A percentile compares a stretch with the other conserved stretches of the same genome.
phyloP scores from a whole-genome alignment of 2,329 filamentous ascomycete genomes.

The Fusarium sp. region DNA sequence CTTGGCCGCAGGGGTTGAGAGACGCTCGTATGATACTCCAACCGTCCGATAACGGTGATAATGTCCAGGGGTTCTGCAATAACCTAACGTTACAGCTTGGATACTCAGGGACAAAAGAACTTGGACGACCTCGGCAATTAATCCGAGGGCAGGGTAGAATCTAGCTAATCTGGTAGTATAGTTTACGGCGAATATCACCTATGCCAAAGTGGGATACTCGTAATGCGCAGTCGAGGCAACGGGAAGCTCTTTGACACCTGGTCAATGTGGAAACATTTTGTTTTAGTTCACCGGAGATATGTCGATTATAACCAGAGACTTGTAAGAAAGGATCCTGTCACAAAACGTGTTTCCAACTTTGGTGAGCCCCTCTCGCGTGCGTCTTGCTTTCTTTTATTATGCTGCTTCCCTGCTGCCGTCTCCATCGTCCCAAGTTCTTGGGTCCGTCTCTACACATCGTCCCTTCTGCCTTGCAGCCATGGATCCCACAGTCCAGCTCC shows the following conservation, averaged over 20 bases:
- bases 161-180: not conserved
- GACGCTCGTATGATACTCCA: not conserved
- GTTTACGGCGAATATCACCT: not conserved
- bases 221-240: not conserved
- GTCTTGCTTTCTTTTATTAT: constrained; percentile 27
- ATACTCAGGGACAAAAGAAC: no score
- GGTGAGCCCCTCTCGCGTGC: constrained; percentile 2
- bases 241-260: not conserved
- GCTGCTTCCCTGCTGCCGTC: constrained; percentile 6
- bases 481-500: constrained; percentile 33
- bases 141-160: not conserved
- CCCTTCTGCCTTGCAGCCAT: constrained; percentile 21
- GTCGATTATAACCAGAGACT: not conserved
- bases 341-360: constrained; percentile 16
- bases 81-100: no score
- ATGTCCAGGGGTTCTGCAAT: no score
- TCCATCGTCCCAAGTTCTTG: constrained; percentile 19
- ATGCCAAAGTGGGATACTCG: not conserved
- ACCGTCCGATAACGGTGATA: not conserved
- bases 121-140: not conserved
- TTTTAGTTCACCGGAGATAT: constrained; percentile 12
- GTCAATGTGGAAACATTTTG: not conserved
- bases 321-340: constrained; percentile 1
- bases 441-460: constrained; percentile 11
- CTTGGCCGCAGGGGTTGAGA: not conserved